Conservation (phyloP, 306 rosid species). For the Oxytropis ochrocephala region DNA sequence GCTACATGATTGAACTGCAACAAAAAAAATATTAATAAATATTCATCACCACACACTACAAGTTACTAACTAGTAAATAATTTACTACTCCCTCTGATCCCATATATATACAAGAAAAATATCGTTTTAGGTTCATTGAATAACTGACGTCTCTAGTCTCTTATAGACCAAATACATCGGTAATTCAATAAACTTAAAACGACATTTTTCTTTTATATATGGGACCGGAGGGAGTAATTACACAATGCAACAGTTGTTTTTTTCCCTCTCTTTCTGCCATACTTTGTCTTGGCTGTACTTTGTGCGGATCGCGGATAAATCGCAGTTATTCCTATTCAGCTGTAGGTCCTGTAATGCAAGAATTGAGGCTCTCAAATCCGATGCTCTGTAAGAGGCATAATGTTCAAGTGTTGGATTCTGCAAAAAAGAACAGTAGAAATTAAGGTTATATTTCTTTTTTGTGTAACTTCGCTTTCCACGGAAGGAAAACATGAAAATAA, state of each 20-base stretch:
- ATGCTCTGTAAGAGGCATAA: slow-evolving; percentile 60
- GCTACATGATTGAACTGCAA: slow-evolving; percentile 72
- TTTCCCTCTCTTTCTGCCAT: background rate
- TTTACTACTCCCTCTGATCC: too few species aligned
- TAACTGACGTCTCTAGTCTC: too few species aligned
- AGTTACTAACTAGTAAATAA: too few species aligned
- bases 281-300: slow-evolving; percentile 85
- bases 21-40: slow-evolving; percentile 1
- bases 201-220: too few species aligned
- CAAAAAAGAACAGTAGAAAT: background rate
- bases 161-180: too few species aligned
- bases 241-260: background rate
- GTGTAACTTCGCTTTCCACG: background rate
- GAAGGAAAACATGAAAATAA: slow-evolving; percentile 12
- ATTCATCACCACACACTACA: too few species aligned
- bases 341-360: slow-evolving; percentile 77
- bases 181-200: too few species aligned
- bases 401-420: slow-evolving; percentile 87
- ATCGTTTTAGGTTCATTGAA: too few species aligned
- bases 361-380: slow-evolving; percentile 63
- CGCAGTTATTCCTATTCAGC: slow-evolving; percentile 56
- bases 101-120: too few species aligned
- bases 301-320: slow-evolving; percentile 49
- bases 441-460: slow-evolving; percentile 3
- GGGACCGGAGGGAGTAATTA: too few species aligned